Percentiles rank a stretch among this genome's conserved stretches.
These are phyloP conservation scores for Wickerhamiella spandovensis DNA, from an alignment of 805 yeast genomes.

Conservation along the genomic window DNA sequence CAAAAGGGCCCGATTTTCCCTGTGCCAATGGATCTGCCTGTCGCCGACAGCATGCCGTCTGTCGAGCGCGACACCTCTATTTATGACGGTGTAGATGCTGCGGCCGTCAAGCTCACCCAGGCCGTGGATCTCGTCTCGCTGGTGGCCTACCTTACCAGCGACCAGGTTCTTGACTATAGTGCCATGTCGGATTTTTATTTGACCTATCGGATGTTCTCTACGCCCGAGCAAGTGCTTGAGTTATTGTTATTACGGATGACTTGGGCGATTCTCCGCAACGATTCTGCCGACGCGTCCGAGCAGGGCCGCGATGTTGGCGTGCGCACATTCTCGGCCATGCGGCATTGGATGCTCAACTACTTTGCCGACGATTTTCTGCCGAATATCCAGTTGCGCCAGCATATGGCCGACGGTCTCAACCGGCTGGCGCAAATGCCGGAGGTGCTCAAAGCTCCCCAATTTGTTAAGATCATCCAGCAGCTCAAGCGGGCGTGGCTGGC, in stretches of 20 bases:
- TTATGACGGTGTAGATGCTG: background rate
- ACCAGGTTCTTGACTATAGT: constrained; percentile 62
- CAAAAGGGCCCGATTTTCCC: background rate
- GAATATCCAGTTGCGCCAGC: constrained; percentile 33
- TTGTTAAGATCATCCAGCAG: constrained; percentile 29
- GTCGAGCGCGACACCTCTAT: background rate
- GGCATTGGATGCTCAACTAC: constrained; percentile 85
- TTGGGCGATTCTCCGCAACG: constrained; percentile 45
- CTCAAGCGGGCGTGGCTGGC: constrained; percentile 39
- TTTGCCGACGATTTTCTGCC: constrained; percentile 72
- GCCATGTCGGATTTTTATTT: constrained; percentile 75
- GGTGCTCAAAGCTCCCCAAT: constrained; percentile 16
- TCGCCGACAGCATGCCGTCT: background rate
- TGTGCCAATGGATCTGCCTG: background rate
- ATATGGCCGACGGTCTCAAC: constrained; percentile 29
- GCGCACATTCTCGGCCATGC: constrained; percentile 70
- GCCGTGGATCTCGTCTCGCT: constrained; percentile 17
- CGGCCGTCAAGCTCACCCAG: constrained; percentile 9
- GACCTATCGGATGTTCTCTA: constrained; percentile 60
- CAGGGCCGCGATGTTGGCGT: constrained; percentile 56
- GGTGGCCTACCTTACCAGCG: constrained; percentile 41
- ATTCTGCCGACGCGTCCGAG: constrained; percentile 23
- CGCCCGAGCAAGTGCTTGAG: constrained; percentile 44
- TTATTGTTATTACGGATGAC: constrained; percentile 50
- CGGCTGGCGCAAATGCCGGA: constrained; percentile 20